Percentiles rank a stretch among this genome's conserved stretches.
phyloP scores from a whole-genome alignment of 768 basidiomycete genomes.

The Clitopilus hobsonii region DNA sequence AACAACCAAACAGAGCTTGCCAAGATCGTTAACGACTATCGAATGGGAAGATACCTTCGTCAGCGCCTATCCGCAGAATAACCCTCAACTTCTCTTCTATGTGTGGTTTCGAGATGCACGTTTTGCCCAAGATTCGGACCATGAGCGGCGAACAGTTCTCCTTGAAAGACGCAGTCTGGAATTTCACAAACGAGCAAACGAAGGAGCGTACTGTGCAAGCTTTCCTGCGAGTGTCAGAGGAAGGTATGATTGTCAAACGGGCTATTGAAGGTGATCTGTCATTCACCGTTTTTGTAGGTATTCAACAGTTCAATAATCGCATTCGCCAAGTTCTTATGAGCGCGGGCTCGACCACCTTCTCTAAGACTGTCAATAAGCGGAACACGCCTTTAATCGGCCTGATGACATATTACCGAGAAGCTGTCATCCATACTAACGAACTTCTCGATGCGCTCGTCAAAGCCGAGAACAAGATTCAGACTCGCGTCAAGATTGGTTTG shows the following conservation, averaged over 20 bases:
- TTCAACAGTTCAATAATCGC: slow-evolving; percentile 96
- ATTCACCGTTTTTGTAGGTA: slow-evolving; percentile 39
- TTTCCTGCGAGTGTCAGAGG: slow-evolving; percentile 95
- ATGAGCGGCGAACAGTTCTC: slow-evolving; percentile 97
- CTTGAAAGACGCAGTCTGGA: slow-evolving; percentile 94
- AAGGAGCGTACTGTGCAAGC: slow-evolving; percentile 98
- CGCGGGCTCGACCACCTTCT: slow-evolving; percentile 97
- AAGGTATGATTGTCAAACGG: slow-evolving; percentile 41
- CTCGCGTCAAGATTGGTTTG: slow-evolving; percentile 98
- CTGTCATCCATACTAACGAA: slow-evolving; percentile 96
- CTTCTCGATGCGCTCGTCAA: slow-evolving; percentile 94
- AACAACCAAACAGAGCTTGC: slow-evolving; percentile 97
- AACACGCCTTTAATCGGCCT: slow-evolving; percentile 92
- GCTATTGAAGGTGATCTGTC: background rate
- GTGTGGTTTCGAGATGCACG: slow-evolving; percentile 98
- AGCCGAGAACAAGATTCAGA: slow-evolving; percentile 99
- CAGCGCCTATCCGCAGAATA: slow-evolving; percentile 95
- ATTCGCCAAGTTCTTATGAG: slow-evolving; percentile 97
- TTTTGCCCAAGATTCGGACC: slow-evolving; percentile 92
- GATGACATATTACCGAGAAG: slow-evolving; percentile 98
- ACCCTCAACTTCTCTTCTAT: slow-evolving; percentile 98
- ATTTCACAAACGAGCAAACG: slow-evolving; percentile 92
- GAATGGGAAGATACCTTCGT: slow-evolving; percentile 99
- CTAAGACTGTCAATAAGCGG: slow-evolving; percentile 99
- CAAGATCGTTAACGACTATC: slow-evolving; percentile 93